Evolutionary conservation across 805 yeast genomes (phyloP).

Genomic region (Wickerhamiella spandovensis): DNA sequence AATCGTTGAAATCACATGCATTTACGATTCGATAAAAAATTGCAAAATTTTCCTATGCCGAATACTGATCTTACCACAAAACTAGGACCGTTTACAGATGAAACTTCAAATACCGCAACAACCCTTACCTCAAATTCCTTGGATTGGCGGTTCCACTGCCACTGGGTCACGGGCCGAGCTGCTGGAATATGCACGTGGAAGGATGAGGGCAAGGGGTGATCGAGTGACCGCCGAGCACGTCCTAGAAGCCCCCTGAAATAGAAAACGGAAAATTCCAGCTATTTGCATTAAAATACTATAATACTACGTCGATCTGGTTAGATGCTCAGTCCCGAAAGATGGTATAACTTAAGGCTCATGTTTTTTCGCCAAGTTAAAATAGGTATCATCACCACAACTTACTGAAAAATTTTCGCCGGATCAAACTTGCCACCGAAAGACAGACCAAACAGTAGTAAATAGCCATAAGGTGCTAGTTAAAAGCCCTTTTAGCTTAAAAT

Average conservation of each 20-base stretch:
- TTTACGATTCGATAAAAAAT: background rate
- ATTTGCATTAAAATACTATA: too few species aligned
- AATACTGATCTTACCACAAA: too few species aligned
- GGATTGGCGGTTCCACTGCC: background rate
- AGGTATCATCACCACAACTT: constrained; percentile 19
- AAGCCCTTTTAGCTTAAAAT: background rate
- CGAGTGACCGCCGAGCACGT: background rate
- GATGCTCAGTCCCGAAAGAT: constrained; percentile 23
- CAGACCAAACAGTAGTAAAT: background rate
- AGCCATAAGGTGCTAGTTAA: background rate
- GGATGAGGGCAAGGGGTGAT: background rate
- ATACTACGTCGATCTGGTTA: background rate
- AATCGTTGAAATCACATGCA: background rate
- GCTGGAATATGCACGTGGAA: background rate
- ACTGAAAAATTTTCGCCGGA: background rate
- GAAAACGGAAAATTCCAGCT: background rate
- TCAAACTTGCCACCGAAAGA: background rate
- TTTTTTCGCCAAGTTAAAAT: constrained; percentile 18
- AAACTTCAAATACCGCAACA: background rate
- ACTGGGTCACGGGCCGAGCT: background rate
- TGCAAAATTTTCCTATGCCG: too few species aligned
- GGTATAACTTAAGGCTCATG: constrained; percentile 22
- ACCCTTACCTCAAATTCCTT: background rate
- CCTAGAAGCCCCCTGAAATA: background rate
- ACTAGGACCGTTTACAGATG: background rate